Percentiles rank a stretch among this genome's conserved stretches.
phyloP scores from a whole-genome alignment of 331 rosid species.

The Quercus lobata region DNA sequence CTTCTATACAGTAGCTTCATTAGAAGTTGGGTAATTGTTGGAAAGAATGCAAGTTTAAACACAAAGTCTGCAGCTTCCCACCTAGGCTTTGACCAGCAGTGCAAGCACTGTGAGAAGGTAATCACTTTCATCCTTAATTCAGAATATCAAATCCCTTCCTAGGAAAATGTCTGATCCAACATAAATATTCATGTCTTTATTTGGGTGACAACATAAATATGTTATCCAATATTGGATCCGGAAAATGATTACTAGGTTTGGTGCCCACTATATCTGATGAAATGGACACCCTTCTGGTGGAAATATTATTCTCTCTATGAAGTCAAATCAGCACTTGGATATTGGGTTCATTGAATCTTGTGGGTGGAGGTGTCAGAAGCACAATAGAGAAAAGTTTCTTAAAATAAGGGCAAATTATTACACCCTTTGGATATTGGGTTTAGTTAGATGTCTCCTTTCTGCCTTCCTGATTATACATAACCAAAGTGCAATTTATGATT shows the following conservation, averaged over 20 bases:
- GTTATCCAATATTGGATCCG: background rate
- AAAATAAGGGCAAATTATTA: background rate
- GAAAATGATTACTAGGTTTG: background rate
- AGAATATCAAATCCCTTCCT: background rate
- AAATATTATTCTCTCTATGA: background rate
- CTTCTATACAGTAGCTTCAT: conserved; percentile 50
- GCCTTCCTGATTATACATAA: too few relatives aligned
- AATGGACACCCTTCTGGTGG: background rate
- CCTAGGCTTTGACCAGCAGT: conserved; percentile 77
- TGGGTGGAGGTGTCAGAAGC: background rate
- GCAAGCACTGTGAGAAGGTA: conserved; percentile 93
- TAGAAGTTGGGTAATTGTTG: conserved; percentile 75
- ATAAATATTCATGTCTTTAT: background rate
- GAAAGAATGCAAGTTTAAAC: conserved; percentile 66
- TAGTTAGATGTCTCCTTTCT: background rate
- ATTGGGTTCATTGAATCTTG: background rate
- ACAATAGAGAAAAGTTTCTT: background rate
- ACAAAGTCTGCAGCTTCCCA: conserved; percentile 65
- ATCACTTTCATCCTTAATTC: background rate
- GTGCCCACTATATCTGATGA: too few relatives aligned
- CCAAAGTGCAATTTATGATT: too few relatives aligned
- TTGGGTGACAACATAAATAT: background rate
- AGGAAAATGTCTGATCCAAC: background rate
- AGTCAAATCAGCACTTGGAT: background rate
- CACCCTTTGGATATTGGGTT: background rate